These are phyloP conservation scores for Jaapia argillacea DNA, from an alignment of 768 basidiomycete species.

Conservation along the genomic window DNA sequence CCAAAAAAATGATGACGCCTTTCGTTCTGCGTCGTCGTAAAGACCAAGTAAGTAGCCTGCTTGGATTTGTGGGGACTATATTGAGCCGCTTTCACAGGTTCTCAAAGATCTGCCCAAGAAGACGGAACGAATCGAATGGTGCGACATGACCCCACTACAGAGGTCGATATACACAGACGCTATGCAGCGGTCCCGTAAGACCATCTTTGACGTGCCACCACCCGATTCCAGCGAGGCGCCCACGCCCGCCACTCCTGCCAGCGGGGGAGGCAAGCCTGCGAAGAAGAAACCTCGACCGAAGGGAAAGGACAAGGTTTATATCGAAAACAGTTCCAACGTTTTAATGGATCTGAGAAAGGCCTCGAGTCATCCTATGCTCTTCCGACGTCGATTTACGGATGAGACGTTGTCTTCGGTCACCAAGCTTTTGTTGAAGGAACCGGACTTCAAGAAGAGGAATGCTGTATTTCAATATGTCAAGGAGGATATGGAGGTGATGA, in stretches of 20 bases:
- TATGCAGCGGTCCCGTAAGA: conserved; percentile 76
- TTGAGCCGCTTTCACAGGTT: conserved; percentile 39
- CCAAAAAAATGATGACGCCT: conserved; percentile 99
- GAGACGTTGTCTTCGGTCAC: conserved; percentile 64
- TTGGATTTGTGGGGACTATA: not conserved
- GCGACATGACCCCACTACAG: conserved; percentile 83
- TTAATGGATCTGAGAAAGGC: conserved; percentile 98
- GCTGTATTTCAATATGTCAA: conserved; percentile 79
- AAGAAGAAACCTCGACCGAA: conserved; percentile 38
- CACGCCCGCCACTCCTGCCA: conserved; percentile 17
- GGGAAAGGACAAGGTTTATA: conserved; percentile 53
- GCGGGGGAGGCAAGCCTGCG: conserved; percentile 16
- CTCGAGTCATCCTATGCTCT: conserved; percentile 92
- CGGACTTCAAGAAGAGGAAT: conserved; percentile 80
- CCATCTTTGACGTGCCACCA: conserved; percentile 44
- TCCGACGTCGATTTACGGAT: conserved; percentile 78
- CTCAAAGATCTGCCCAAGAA: conserved; percentile 90
- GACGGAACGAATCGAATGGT: conserved; percentile 90
- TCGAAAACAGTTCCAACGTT: conserved; percentile 85
- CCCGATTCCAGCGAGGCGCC: conserved; percentile 21
- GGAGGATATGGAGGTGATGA: conserved; percentile 98
- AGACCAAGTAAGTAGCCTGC: conserved; percentile 53
- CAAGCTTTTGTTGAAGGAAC: conserved; percentile 79
- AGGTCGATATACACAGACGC: conserved; percentile 78
- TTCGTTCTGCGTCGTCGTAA: conserved; percentile 96